Evolutionary conservation across 1,284 basidiomycete genomes (phyloP), one percentile per base, ranked within the genome.

Genomic region (Ganoderma resinaceum): DNA sequence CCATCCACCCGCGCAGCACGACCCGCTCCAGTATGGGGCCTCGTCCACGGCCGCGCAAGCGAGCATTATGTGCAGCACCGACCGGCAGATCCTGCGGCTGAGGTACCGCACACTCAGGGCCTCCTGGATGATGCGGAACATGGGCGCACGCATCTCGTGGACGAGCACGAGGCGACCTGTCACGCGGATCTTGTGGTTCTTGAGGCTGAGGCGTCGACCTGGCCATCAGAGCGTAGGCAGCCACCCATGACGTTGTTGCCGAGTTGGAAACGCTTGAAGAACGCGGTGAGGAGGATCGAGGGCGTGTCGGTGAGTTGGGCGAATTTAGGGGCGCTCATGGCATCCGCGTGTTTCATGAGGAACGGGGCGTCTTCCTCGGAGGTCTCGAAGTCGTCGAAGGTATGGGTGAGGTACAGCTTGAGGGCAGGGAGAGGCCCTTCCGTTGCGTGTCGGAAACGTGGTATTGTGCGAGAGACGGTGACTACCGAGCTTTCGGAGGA

Each of bases 401-500:
- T 12, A 12, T 52, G 23, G 46, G 11, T 52, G 11, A 26, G 29
- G 46, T 14, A 52, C 12, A 52, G 23, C 23, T 52, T 26, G 46
- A 52, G 46, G 23, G 12, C 8, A n/a, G n/a, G 12, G 23, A 29
- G 7, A 52, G 46, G 46, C 23, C 46, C 12, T 52, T 11, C 23
- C 23, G 46, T 26, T 52, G 46, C 23, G 46, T 23, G 12, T 52
- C 46, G 23, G 23, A 23, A 3, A 52, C 23, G 12, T 52, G 46
- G 46, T 52, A 52, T 16, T 52, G 46, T 52, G 46, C 11, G 23
- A 52, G 12, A 52, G 46, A 11, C 46, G 46, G 46, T 52, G 46
- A 52, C 46, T 0, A 23, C 23, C 14, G 46, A 52, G 23, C 26
- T 52, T 14, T 52, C 46, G 58, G 2, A 72, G 57, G 8, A 72